These are phyloP conservation scores for Kodamaea arcana DNA, from an alignment of 1,139 yeast genomes.

Conservation along the genomic window DNA sequence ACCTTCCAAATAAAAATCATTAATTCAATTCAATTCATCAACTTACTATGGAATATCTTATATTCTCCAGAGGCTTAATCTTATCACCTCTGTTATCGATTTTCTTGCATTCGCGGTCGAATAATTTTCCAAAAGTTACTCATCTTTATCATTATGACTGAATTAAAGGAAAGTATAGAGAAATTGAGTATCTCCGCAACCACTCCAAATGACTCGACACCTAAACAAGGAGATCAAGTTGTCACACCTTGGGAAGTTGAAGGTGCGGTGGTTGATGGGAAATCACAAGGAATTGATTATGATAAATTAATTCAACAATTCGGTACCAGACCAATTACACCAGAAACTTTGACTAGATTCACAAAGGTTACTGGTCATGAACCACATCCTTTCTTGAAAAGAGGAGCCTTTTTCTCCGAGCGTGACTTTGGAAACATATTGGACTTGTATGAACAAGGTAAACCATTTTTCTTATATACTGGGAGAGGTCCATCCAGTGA, in stretches of 20 bases:
- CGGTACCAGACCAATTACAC: slow-evolving; percentile 74
- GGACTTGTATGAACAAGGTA: slow-evolving; percentile 88
- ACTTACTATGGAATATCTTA: no score
- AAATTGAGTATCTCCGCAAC: slow-evolving; percentile 16
- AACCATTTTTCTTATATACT: slow-evolving; percentile 92
- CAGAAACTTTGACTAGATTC: slow-evolving; percentile 73
- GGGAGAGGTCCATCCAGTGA: slow-evolving; percentile 98
- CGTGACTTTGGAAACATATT: slow-evolving; percentile 79
- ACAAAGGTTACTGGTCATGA: slow-evolving; percentile 77
- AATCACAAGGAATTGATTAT: slow-evolving; percentile 84
- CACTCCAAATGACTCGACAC: slow-evolving; percentile 2
- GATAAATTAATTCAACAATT: slow-evolving; percentile 80
- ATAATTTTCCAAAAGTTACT: no score
- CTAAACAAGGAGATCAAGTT: slow-evolving; percentile 50
- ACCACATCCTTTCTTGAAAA: slow-evolving; percentile 89
- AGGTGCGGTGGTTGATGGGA: slow-evolving; percentile 96
- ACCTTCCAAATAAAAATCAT: no score
- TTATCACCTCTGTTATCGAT: no score
- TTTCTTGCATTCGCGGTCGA: no score
- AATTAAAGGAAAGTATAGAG: slow-evolving; percentile 19
- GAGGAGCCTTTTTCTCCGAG: slow-evolving; percentile 92
- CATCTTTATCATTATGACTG: slow-evolving; percentile 1
- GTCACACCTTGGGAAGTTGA: slow-evolving; percentile 92
- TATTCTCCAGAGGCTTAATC: no score
- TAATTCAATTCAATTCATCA: no score